A percentile compares a stretch with the other conserved stretches of the same genome.
phyloP scores from a whole-genome alignment of 108 stramenopile genomes.

The Discostella pseudostelligera region DNA sequence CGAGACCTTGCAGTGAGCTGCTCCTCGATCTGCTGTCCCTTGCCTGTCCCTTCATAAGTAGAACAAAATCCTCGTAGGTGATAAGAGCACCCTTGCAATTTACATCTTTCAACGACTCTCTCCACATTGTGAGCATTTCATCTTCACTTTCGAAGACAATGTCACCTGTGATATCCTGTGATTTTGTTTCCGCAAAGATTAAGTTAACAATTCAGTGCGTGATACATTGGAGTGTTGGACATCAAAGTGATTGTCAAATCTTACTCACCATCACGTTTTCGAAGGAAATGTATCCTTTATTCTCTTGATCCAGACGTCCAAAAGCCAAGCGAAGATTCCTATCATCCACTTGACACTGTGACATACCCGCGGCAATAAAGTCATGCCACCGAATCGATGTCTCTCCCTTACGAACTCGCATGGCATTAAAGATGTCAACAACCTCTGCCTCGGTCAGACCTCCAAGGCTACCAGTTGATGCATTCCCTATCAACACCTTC shows the following conservation, averaged over 20 bases:
- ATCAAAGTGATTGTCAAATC: not conserved
- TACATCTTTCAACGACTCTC: conserved; percentile 65
- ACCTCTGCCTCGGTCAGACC: conserved; percentile 86
- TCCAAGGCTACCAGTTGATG: conserved; percentile 81
- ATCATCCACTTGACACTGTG: conserved; percentile 87
- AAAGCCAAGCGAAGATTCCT: conserved; percentile 85
- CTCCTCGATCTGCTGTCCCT: conserved; percentile 24
- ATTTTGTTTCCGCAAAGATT: no score
- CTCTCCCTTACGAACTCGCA: conserved; percentile 82
- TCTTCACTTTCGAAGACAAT: conserved; percentile 74
- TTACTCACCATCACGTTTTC: conserved; percentile 72
- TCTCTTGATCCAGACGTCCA: conserved; percentile 81
- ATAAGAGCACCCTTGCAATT: conserved; percentile 63
- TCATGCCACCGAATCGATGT: conserved; percentile 84
- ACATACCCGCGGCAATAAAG: conserved; percentile 87
- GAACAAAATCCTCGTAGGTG: conserved; percentile 77
- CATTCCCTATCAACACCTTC: conserved; percentile 77
- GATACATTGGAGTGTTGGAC: not conserved
- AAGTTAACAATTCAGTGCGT: no score
- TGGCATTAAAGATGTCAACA: conserved; percentile 87
- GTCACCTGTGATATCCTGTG: conserved; percentile 68
- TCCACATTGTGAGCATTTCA: conserved; percentile 75
- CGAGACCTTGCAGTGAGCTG: conserved; percentile 23
- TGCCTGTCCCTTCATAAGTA: conserved; percentile 88
- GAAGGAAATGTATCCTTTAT: conserved; percentile 85